Conservation (phyloP, 257 asterid species). For the Penstemon newberryi region DNA sequence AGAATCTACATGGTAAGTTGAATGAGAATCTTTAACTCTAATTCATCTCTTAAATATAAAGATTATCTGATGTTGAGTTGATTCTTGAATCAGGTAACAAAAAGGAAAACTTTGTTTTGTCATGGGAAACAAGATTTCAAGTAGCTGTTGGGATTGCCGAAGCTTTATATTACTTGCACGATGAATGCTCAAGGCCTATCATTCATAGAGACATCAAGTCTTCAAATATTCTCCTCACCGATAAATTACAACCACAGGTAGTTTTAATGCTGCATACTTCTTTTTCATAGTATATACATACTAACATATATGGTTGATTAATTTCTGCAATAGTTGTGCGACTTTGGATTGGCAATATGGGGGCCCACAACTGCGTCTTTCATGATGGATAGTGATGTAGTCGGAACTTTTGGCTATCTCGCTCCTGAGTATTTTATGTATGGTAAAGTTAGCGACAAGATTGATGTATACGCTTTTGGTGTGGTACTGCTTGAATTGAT, state of each 20-base stretch:
- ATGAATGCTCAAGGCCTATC: conserved; percentile 55
- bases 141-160: conserved; percentile 84
- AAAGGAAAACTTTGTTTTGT: conserved; percentile 42
- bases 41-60: neutral
- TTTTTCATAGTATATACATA: neutral
- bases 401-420: conserved; percentile 96
- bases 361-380: conserved; percentile 69
- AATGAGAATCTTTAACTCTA: neutral
- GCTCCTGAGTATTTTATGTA: conserved; percentile 99
- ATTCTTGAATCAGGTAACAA: conserved; percentile 43
- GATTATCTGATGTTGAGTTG: conserved; percentile 24
- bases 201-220: conserved; percentile 93
- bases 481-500: conserved; percentile 88
- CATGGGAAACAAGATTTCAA: conserved; percentile 74
- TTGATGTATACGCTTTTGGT: conserved; percentile 92
- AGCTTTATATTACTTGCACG: conserved; percentile 78
- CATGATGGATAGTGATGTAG: conserved; percentile 70
- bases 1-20: conserved; percentile 66
- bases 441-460: conserved; percentile 91
- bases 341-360: conserved; percentile 91
- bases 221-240: conserved; percentile 74
- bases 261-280: neutral
- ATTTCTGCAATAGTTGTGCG: conserved; percentile 55
- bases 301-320: neutral
- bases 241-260: conserved; percentile 78